These are phyloP conservation scores for Stellera chamaejasme DNA, from an alignment of 345 rosid species.

Conservation along the genomic window DNA sequence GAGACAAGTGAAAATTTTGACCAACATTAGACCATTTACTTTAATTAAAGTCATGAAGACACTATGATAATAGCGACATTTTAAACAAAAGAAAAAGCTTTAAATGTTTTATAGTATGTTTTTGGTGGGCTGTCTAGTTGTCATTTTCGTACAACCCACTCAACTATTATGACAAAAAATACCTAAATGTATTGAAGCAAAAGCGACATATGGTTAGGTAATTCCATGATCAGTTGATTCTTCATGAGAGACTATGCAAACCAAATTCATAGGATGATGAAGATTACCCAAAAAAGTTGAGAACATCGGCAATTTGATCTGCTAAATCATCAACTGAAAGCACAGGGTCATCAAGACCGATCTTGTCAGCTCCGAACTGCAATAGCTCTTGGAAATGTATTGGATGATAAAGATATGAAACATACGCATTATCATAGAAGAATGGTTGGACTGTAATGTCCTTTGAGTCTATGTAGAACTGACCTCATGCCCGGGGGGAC, in stretches of 20 bases:
- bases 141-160: conserved; percentile 13
- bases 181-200: conserved; percentile 2
- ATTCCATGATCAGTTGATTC: conserved; percentile 4
- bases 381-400: conserved; percentile 60
- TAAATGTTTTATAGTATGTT: conserved; percentile 1
- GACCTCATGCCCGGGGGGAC: conserved; percentile 98
- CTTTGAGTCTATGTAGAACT: conserved; percentile 16
- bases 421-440: conserved; percentile 13
- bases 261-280: neutral
- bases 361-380: conserved; percentile 87
- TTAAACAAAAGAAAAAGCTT: conserved; percentile 3
- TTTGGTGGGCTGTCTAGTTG: conserved; percentile 3
- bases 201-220: conserved; percentile 9
- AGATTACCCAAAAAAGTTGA: conserved; percentile 84
- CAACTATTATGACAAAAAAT: conserved; percentile 6
- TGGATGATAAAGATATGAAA: conserved; percentile 46
- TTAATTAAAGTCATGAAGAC: neutral
- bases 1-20: neutral
- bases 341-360: conserved; percentile 46
- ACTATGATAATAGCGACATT: conserved; percentile 1
- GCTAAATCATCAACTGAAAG: conserved; percentile 91
- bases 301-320: conserved; percentile 85
- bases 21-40: conserved; percentile 3
- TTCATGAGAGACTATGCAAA: conserved; percentile 3
- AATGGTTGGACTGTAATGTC: neutral